Evolutionary conservation across 1,284 basidiomycete species (phyloP).

Genomic region (Blastosporella zonata): DNA sequence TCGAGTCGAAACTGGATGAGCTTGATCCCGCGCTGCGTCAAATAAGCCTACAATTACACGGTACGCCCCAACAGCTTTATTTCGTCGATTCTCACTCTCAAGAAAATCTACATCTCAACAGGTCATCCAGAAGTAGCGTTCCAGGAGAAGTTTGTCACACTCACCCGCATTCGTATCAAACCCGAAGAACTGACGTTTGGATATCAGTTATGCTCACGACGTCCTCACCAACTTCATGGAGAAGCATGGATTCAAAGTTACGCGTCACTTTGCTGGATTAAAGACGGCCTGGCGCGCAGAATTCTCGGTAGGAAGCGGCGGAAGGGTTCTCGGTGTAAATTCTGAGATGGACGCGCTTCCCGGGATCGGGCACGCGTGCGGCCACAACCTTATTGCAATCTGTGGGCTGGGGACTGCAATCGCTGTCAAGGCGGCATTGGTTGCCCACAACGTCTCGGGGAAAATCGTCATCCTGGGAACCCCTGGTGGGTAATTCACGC

Average conservation of each 20-base stretch:
- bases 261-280: constrained; percentile 58
- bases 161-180: not conserved
- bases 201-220: constrained; percentile 55
- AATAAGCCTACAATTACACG: constrained; percentile 59
- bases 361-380: constrained; percentile 68
- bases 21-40: constrained; percentile 45
- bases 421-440: constrained; percentile 65
- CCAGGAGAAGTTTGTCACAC: constrained; percentile 45
- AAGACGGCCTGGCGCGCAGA: constrained; percentile 78
- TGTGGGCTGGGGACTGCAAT: constrained; percentile 77
- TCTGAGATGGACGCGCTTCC: constrained; percentile 49
- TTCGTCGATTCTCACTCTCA: not conserved
- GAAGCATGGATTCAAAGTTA: constrained; percentile 61
- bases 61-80: constrained; percentile 30
- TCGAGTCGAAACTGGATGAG: constrained; percentile 45
- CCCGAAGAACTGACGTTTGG: constrained; percentile 5
- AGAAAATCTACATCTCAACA: constrained; percentile 21
- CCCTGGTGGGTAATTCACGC: constrained; percentile 50
- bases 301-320: constrained; percentile 56
- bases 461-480: constrained; percentile 81
- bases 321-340: constrained; percentile 69
- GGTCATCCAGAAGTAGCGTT: constrained; percentile 58
- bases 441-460: constrained; percentile 64
- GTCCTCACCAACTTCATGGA: constrained; percentile 53
- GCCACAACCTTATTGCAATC: constrained; percentile 85